Conservation (phyloP, 495 filamentous ascomycete genomes). For the Aspergillus mulundensis region DNA sequence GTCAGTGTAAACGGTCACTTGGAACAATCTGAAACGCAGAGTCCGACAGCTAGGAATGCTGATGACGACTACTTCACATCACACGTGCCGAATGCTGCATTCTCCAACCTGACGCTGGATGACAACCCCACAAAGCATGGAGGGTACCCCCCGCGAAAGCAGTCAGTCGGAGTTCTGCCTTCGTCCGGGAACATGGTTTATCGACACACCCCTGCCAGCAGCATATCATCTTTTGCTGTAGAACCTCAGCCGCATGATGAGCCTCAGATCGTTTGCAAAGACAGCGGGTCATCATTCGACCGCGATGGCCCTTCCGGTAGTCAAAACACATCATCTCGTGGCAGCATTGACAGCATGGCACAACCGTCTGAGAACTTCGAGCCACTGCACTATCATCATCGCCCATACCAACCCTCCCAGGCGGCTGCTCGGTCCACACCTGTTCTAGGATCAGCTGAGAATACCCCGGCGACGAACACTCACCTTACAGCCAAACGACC, state of each 20-base stretch:
- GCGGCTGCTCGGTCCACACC: constrained; percentile 13
- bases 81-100: constrained; percentile 22
- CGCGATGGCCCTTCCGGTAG: constrained; percentile 21
- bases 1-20: constrained; percentile 36
- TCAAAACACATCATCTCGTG: constrained; percentile 35
- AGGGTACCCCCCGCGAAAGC: constrained; percentile 39
- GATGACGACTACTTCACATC: constrained; percentile 24
- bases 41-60: constrained; percentile 28
- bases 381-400: constrained; percentile 50
- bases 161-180: constrained; percentile 26
- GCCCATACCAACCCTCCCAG: constrained; percentile 28
- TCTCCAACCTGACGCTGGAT: constrained; percentile 32
- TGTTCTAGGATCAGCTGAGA: constrained; percentile 19
- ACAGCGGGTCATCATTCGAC: constrained; percentile 26
- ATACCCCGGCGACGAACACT: constrained; percentile 36
- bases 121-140: constrained; percentile 32
- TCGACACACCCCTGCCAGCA: constrained; percentile 36
- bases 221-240: constrained; percentile 39
- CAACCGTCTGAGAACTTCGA: constrained; percentile 36
- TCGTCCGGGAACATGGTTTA: constrained; percentile 14
- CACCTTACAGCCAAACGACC: constrained; percentile 54
- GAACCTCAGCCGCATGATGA: constrained; percentile 29
- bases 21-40: constrained; percentile 31
- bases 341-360: constrained; percentile 37
- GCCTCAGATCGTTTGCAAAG: constrained; percentile 16